phyloP scores from a whole-genome alignment of 2,329 filamentous ascomycete genomes.

The Pezicula carpinea region DNA sequence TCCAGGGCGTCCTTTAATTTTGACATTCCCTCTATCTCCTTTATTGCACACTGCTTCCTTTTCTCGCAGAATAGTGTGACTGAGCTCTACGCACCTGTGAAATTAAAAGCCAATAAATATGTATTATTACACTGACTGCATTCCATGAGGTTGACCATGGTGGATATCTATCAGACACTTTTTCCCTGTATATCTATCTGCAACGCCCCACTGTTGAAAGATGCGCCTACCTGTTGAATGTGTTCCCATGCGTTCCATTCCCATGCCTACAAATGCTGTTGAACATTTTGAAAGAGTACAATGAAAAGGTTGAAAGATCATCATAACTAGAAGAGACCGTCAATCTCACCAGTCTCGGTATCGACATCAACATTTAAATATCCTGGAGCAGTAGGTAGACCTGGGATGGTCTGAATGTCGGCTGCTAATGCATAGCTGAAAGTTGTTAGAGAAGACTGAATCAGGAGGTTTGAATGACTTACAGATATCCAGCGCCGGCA shows the following conservation, averaged over 20 bases:
- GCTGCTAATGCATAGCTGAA: conserved; percentile 82
- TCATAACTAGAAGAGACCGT: conserved; percentile 72
- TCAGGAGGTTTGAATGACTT: conserved; percentile 33
- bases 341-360: conserved; percentile 76
- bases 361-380: conserved; percentile 92
- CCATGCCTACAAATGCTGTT: conserved; percentile 13
- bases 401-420: conserved; percentile 97
- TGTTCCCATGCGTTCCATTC: conserved; percentile 10
- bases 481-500: conserved; percentile 88
- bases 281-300: conserved; percentile 12
- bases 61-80: no score
- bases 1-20: no score
- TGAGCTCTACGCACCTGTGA: no score
- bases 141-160: no score
- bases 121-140: no score
- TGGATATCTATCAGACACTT: no score
- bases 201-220: conserved; percentile 23
- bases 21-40: no score
- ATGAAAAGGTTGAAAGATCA: conserved; percentile 1
- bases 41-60: no score
- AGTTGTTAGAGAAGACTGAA: conserved; percentile 28
- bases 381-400: conserved; percentile 88
- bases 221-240: conserved; percentile 21
- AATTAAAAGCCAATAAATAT: no score
- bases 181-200: background rate